Evolutionary conservation across 306 rosid species (phyloP).

Genomic region (Urtica urens): DNA sequence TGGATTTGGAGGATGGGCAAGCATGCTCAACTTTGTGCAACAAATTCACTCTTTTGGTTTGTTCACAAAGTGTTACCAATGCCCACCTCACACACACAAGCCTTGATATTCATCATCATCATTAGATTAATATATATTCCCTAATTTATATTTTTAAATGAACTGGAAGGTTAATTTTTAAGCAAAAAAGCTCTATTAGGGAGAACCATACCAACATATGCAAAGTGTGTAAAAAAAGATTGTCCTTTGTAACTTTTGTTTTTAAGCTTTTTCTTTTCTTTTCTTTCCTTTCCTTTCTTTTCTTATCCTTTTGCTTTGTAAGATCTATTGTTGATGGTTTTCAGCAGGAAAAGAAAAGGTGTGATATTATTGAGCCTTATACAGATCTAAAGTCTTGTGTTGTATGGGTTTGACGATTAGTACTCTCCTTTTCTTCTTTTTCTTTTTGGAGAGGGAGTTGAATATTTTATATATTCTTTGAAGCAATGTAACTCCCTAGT

Average conservation of each 20-base stretch:
- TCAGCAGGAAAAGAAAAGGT: conserved; percentile 28
- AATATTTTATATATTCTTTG: conserved; percentile 12
- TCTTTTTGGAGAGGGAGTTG: background rate
- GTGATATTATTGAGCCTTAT: conserved; percentile 72
- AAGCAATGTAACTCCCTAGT: conserved; percentile 17
- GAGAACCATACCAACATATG: conserved; percentile 25
- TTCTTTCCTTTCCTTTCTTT: conserved; percentile 10
- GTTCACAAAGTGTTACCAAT: conserved; percentile 81
- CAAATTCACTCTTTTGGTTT: conserved; percentile 76
- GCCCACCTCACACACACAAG: conserved; percentile 87
- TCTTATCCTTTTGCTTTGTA: conserved; percentile 15
- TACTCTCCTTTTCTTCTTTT: conserved; percentile 9
- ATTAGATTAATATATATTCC: conserved; percentile 5
- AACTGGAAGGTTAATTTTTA: conserved; percentile 2
- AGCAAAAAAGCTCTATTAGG: conserved; percentile 15
- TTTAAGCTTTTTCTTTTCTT: background rate
- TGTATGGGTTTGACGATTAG: conserved; percentile 35
- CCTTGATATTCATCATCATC: no score
- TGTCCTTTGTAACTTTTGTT: conserved; percentile 31
- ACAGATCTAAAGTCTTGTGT: conserved; percentile 43
- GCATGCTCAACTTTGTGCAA: conserved; percentile 70
- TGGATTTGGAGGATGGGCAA: conserved; percentile 99
- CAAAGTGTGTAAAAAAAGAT: conserved; percentile 74
- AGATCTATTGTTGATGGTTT: conserved; percentile 42
- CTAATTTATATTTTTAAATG: background rate